Base-by-base conservation (phyloP, 495 filamentous ascomycete genomes). In the Penicillium angulare region DNA sequence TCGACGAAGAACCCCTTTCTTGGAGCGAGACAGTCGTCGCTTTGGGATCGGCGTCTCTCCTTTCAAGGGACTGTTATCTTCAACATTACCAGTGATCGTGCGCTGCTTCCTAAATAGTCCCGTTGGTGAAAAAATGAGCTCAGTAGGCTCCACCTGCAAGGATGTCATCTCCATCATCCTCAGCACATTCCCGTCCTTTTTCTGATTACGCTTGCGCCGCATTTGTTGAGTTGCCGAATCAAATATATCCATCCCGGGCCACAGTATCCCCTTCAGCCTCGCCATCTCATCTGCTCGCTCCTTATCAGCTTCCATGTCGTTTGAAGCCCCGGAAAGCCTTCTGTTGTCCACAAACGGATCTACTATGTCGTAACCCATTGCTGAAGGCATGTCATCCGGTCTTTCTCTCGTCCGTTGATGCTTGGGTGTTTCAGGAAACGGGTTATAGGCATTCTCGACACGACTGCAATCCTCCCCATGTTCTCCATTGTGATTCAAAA, bases 171-270 rank as follows among this genome's bases (percentile, higher is more conserved):
- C 79, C 75, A 96, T 88, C 56, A 79, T 77, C 61, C 77, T 79
- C 18, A 95, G 53, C 17, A 89, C 81, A 6, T 79, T 85, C 10
- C 73, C 76, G 47, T 88, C 85, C 59, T 96, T 96, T 53, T 87
- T 87, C 66, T 96, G 91, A 60, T 96, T 96, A 33, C 91, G 82
- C 69, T 81, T 88, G 31, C 87, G 82, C 59, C 85, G 85, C 75
- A 87, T 86, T 40, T 86, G 80, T 45, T 82, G 75, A 1, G 83
- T 89, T 7, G 91, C 91, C 9, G 90, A 86, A 61, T 96, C 91
- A 59, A 95, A 95, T 16, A 92, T 68, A 45, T 85, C 82, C 91
- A 96, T 96, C 7, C 91, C 91, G 3, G 87, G 87, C 77, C 82
- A 95, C 39, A 80, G 63, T 7, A 88, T 67, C 0, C 91, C 91